Conservation (phyloP, 345 rosid species). For the Populus deltoides region DNA sequence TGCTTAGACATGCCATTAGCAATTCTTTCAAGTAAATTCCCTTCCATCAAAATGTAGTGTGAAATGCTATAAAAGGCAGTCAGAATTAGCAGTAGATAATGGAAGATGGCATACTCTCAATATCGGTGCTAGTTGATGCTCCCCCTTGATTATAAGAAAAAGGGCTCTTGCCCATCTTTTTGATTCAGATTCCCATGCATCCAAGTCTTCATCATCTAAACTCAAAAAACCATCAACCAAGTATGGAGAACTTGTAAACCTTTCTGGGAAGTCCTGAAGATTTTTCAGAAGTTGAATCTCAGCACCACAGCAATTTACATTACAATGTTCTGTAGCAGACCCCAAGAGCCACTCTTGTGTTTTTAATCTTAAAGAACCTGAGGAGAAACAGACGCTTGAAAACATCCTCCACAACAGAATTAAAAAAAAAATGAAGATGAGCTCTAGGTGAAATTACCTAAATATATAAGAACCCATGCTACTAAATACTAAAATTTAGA, state of each 20-base stretch:
- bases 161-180: conserved; percentile 80
- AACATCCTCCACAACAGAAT: not conserved
- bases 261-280: conserved; percentile 56
- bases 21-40: not conserved
- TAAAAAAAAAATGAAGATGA: not conserved
- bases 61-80: not conserved
- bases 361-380: conserved; percentile 50
- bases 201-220: conserved; percentile 83
- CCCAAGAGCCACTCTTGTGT: conserved; percentile 70
- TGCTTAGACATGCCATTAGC: not conserved
- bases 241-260: conserved; percentile 35
- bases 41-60: not conserved
- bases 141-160: conserved; percentile 52
- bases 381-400: not conserved
- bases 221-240: conserved; percentile 29
- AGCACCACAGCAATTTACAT: conserved; percentile 19
- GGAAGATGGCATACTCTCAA: conserved; percentile 48
- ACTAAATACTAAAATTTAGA: not conserved
- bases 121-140: conserved; percentile 45
- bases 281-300: conserved; percentile 42
- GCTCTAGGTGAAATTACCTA: no score
- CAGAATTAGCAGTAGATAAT: conserved; percentile 2
- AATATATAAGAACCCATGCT: not conserved
- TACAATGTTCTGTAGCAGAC: conserved; percentile 23
- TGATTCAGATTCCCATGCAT: conserved; percentile 78